Percentiles rank a stretch among this genome's conserved stretches.
phyloP scores from a whole-genome alignment of 2,329 filamentous ascomycete species.

The Rachicladosporium sp. region DNA sequence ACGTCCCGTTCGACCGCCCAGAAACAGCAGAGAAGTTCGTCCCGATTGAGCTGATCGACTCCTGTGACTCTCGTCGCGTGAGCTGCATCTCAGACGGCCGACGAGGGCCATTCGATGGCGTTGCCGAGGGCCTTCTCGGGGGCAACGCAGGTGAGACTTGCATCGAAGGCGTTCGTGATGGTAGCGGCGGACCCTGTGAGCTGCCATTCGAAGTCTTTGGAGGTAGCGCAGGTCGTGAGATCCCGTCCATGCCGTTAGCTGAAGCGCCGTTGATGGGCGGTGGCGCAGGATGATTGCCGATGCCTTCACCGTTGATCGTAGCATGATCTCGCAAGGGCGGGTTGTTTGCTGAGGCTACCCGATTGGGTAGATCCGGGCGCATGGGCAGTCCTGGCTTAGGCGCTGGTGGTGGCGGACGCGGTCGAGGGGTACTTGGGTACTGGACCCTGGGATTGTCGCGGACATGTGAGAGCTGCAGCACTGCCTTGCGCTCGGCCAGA shows the following conservation, averaged over 20 bases:
- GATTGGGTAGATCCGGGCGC: slow-evolving; percentile 11
- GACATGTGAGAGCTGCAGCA: slow-evolving; percentile 35
- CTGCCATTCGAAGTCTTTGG: slow-evolving; percentile 29
- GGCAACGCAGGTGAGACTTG: slow-evolving; percentile 29
- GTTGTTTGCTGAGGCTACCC: slow-evolving; percentile 28
- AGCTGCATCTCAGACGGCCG: slow-evolving; percentile 12
- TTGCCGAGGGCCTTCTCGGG: slow-evolving; percentile 31
- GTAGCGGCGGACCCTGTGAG: slow-evolving; percentile 32
- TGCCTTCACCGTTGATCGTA: slow-evolving; percentile 19
- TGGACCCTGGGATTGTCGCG: slow-evolving; percentile 9
- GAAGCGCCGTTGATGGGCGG: slow-evolving; percentile 5
- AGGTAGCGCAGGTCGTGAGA: slow-evolving; percentile 31
- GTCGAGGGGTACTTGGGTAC: background rate
- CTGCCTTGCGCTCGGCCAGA: slow-evolving; percentile 36
- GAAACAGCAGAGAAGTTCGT: slow-evolving; percentile 38
- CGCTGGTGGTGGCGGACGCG: slow-evolving; percentile 25
- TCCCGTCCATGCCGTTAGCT: slow-evolving; percentile 13
- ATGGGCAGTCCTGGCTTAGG: slow-evolving; percentile 18
- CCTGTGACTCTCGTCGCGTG: slow-evolving; percentile 31
- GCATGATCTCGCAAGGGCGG: slow-evolving; percentile 27
- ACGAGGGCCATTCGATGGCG: slow-evolving; percentile 10
- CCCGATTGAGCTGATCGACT: slow-evolving; percentile 41
- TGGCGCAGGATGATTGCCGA: slow-evolving; percentile 29
- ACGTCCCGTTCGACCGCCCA: slow-evolving; percentile 30
- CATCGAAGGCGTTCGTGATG: slow-evolving; percentile 28